These are phyloP conservation scores for Ascochyta clinopodiicola DNA, from an alignment of 2,329 filamentous ascomycete species.

Conservation along the genomic window DNA sequence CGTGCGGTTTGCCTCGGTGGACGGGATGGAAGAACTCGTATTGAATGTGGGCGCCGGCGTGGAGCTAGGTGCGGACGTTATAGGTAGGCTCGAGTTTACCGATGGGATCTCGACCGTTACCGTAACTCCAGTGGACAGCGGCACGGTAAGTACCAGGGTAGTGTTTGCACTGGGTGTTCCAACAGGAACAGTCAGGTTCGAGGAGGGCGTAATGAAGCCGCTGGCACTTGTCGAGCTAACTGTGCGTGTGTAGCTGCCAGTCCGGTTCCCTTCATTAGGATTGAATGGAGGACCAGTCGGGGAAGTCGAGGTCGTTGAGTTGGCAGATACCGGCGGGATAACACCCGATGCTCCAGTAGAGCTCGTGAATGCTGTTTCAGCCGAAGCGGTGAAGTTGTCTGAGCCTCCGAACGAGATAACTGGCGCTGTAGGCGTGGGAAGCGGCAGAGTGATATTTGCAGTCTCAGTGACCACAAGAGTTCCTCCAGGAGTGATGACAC, in stretches of 20 bases:
- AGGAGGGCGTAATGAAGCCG: conserved; percentile 9
- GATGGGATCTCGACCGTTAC: not conserved
- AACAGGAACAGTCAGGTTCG: not conserved
- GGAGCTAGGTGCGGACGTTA: not conserved
- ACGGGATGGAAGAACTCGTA: not conserved
- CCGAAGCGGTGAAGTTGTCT: conserved; percentile 14
- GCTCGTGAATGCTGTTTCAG: conserved; percentile 1
- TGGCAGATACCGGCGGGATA: conserved; percentile 4
- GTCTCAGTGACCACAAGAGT: conserved; percentile 3
- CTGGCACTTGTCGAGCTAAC: conserved; percentile 15
- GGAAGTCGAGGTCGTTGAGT: not conserved
- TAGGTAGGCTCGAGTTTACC: not conserved
- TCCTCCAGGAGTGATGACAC: conserved; percentile 16
- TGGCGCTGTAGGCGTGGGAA: not conserved
- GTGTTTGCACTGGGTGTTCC: conserved; percentile 4
- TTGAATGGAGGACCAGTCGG: not conserved
- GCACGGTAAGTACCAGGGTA: not conserved
- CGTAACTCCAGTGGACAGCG: conserved; percentile 3
- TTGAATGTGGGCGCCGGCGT: not conserved
- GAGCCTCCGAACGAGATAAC: conserved; percentile 7
- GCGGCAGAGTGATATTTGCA: conserved; percentile 1
- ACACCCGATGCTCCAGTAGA: conserved; percentile 1
- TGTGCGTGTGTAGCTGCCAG: not conserved
- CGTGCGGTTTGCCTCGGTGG: conserved; percentile 1
- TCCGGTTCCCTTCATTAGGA: not conserved